Conservation (phyloP, 1,139 yeast genomes). For the Suhomyces taliae region DNA sequence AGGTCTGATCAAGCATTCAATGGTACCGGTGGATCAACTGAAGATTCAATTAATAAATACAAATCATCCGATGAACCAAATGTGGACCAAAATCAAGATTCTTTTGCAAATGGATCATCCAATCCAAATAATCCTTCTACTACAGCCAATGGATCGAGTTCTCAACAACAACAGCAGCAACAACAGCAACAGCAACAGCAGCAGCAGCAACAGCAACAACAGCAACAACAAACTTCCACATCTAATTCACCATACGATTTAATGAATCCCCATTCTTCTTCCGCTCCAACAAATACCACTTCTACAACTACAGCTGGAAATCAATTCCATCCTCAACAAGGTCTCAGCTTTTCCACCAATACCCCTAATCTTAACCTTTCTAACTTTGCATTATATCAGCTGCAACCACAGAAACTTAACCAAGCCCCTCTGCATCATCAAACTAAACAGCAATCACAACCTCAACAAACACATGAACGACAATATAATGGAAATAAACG, state of each 20-base stretch:
- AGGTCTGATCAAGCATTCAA: conserved; percentile 2
- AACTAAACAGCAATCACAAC: conserved; percentile 12
- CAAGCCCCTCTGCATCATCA: conserved; percentile 9
- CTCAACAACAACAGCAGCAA: too few relatives aligned
- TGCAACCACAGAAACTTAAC: conserved; percentile 11
- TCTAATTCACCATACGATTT: conserved; percentile 19
- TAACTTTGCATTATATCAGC: conserved; percentile 14
- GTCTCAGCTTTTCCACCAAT: conserved; percentile 26
- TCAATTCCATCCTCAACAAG: conserved; percentile 34
- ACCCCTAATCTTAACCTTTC: conserved; percentile 16
- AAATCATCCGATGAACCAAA: conserved; percentile 1
- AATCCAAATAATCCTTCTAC: conserved; percentile 6
- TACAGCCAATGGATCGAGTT: background rate
- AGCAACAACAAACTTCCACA: background rate
- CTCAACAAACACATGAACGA: conserved; percentile 10
- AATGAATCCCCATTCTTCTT: conserved; percentile 23
- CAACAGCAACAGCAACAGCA: too few relatives aligned
- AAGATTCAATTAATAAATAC: background rate
- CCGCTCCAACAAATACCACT: conserved; percentile 7
- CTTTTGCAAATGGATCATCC: conserved; percentile 8
- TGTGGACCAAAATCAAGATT: background rate
- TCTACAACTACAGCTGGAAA: conserved; percentile 18
- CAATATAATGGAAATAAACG: conserved; percentile 8
- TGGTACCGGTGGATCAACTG: background rate
- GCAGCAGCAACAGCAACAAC: too few relatives aligned